Evolutionary conservation across 1,284 basidiomycete genomes (phyloP).

Genomic region (Golubevia sp.): DNA sequence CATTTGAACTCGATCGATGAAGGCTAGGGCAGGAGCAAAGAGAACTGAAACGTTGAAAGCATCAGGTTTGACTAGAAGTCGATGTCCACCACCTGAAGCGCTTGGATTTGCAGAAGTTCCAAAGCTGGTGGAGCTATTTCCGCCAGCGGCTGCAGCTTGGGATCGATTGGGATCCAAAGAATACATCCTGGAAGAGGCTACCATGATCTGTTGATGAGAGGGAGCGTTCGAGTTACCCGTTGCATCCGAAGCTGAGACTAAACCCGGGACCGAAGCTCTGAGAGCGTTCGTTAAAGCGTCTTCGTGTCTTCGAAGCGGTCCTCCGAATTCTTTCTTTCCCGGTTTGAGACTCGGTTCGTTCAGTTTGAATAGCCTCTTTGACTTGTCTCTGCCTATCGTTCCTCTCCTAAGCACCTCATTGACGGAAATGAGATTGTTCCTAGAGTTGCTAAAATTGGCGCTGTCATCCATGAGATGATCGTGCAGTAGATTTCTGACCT

Average conservation of each 20-base stretch:
- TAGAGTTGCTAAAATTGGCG: slow-evolving; percentile 73
- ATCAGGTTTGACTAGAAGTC: slow-evolving; percentile 83
- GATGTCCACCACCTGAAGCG: slow-evolving; percentile 73
- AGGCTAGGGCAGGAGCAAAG: slow-evolving; percentile 88
- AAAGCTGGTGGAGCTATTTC: neutral
- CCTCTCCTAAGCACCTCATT: slow-evolving; percentile 76
- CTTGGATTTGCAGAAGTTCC: slow-evolving; percentile 62
- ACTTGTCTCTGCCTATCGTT: neutral
- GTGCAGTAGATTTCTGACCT: slow-evolving; percentile 77
- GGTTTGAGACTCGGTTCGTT: slow-evolving; percentile 80
- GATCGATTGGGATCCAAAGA: neutral
- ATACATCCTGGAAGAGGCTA: neutral
- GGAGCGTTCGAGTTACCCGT: neutral
- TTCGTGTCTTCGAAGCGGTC: slow-evolving; percentile 75
- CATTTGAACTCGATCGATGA: slow-evolving; percentile 71
- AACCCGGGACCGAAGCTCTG: slow-evolving; percentile 88
- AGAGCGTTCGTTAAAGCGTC: slow-evolving; percentile 82
- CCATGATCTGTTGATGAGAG: neutral
- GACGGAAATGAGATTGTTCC: slow-evolving; percentile 87
- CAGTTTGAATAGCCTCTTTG: slow-evolving; percentile 83
- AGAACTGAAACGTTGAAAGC: slow-evolving; percentile 93
- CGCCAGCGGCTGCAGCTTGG: slow-evolving; percentile 1
- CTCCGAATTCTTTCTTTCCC: slow-evolving; percentile 66
- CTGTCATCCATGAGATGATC: slow-evolving; percentile 92
- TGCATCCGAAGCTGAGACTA: slow-evolving; percentile 66